A percentile compares a stretch with the other conserved stretches of the same genome.
Evolutionary conservation across 225 moss, liverwort and hornwort species (phyloP).

Genomic region (Straminergon stramineum): DNA sequence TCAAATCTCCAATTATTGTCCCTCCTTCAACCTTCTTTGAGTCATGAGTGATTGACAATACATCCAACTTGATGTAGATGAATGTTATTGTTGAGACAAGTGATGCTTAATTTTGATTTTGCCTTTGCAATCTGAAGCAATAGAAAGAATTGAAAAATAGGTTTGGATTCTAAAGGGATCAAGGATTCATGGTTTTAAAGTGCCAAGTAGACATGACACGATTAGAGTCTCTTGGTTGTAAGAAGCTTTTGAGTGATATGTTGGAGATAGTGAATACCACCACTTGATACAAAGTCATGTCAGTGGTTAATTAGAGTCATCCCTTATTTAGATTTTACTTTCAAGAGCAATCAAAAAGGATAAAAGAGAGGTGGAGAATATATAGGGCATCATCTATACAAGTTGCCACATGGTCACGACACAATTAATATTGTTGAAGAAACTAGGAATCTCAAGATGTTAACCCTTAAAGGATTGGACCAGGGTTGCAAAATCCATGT

Average conservation of each 20-base stretch:
- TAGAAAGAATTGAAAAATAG: not conserved
- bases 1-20: not conserved
- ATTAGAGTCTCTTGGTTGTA: not conserved
- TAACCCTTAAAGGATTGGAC: too few species aligned
- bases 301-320: not conserved
- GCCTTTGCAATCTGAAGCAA: not conserved
- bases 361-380: not conserved
- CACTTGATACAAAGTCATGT: not conserved
- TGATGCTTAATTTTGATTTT: not conserved
- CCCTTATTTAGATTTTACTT: too few species aligned
- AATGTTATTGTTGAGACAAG: not conserved
- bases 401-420: not conserved
- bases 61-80: not conserved
- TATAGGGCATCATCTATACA: not conserved
- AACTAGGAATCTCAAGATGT: not conserved
- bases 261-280: not conserved
- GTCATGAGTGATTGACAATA: not conserved
- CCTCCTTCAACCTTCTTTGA: not conserved
- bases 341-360: too few species aligned
- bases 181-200: not conserved
- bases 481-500: too few species aligned
- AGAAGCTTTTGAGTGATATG: not conserved
- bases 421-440: not conserved
- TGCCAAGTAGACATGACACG: not conserved
- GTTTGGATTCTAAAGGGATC: not conserved